Evolutionary conservation across 441 rosid species (phyloP), one percentile per base, ranked within the genome.

Genomic region (Gossypium schwendimanii): DNA sequence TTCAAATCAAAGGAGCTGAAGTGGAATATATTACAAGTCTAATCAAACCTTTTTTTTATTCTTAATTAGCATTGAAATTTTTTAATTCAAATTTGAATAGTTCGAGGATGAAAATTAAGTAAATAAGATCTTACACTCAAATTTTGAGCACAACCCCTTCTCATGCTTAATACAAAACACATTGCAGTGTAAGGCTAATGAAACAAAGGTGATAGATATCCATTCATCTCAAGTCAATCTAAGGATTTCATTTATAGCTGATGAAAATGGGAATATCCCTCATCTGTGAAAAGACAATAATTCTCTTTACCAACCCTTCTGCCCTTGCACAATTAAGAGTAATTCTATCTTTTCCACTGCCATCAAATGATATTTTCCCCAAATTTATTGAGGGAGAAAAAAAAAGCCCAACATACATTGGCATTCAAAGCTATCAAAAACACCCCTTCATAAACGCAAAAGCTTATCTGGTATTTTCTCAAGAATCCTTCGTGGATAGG

Each of bases 211-310:
- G 8, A 63, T 39, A 36, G 39, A 44, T 63, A 24, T 18, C 44
- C 33, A 41, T 44, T 41, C 6, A 31, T 60, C 55, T 45, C 20
- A 54, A 4, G 63, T 31, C 73, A 67, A 62, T 62, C 67, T 31
- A 63, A 36, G 47, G 69, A 44, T 63, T 33, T 50, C 58, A 61
- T 67, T 31, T 50, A 66, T 31, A 79, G 72, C 58, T 41, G 78
- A 81, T 61, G 72, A 21, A 58, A 18, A 53, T 24, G 60, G 7
- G 10, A 62, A 71, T 76, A 75, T 75, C 71, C 70, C 28, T 54
- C 28, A 23, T 6, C 44, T 55, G 69, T 74, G 81, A 74, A 53
- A 77, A 75, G 81, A 84, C 76, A 82, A 74, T 76, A 74, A 79
- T 79, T 81, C 83, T 72, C 79, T 70, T 49, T 49, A 64, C 69